Base-by-base conservation (phyloP, 139 green algal genomes). In the Picochlorum sp. region DNA sequence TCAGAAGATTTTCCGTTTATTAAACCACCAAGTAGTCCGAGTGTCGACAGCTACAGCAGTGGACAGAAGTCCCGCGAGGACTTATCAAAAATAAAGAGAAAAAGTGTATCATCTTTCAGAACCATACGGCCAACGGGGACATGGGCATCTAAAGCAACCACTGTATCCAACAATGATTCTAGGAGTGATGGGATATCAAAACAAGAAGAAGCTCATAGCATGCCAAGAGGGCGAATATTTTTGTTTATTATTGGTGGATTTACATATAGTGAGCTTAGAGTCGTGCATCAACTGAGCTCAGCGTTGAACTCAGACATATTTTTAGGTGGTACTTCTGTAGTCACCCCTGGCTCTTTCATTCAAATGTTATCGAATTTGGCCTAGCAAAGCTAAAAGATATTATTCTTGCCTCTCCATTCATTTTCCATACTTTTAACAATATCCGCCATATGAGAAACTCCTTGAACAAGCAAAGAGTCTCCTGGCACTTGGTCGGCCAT, bases 221-320 rank as follows among this genome's bases (percentile, higher is more conserved):
- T 24, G 14, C 33, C 58, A 65, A 50, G 54, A 54, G 36, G 64
- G 70, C 35, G 85, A 24, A 57, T 96, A 32, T 58, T 96, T 20
- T 72, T 89, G 10, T 96, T 95, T 67, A 72, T 96, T 5, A 59
- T 96, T 2, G 89, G 89, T 5, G 89, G 89, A 8, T 70, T 88
- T 16, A 89, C 81, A 4, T 74, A 81, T 50, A 85, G 73, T 18
- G 85, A 96, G 72, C 85, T 96, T 66, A 73, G 89, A 5, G 72
- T 78, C 10, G 86, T 74, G 25, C 89, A 96, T 80, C 68, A 82
- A 63, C 58, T 92, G 56, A 71, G 69, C 8, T 28, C 50, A 33
- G 32, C 49, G 39, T 61, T 85, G 25, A 67, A 75, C 8, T 63
- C 79, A 7, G 88, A 97, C 40, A 58, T 97, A 8, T 49, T 95